A percentile compares a stretch with the other conserved stretches of the same genome.
phyloP scores from a whole-genome alignment of 495 filamentous ascomycete species.

The Umbilicaria muhlenbergii region DNA sequence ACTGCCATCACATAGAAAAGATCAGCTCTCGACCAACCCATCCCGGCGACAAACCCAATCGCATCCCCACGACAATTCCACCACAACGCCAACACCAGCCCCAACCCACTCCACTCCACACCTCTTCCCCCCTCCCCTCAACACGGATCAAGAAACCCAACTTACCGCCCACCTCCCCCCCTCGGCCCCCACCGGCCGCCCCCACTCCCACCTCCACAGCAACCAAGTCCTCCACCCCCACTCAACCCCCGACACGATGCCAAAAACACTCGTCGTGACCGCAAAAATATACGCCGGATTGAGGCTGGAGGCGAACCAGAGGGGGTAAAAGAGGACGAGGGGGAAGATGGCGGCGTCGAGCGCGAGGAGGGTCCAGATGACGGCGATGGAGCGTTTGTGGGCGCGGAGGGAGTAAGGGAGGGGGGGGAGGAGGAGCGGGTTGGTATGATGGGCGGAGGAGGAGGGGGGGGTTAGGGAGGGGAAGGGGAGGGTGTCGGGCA shows the following conservation, averaged over 20 bases:
- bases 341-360: constrained; percentile 39
- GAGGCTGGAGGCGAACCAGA: constrained; percentile 35
- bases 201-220: constrained; percentile 14
- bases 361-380: constrained; percentile 44
- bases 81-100: no score
- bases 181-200: constrained; percentile 5
- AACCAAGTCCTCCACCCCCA: constrained; percentile 26
- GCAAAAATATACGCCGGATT: constrained; percentile 27
- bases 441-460: constrained; percentile 21
- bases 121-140: no score
- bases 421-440: constrained; percentile 16
- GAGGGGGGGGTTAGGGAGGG: constrained; percentile 15
- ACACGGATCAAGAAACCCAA: no score
- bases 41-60: background rate
- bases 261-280: constrained; percentile 39
- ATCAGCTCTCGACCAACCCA: constrained; percentile 2
- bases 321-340: constrained; percentile 37
- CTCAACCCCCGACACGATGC: constrained; percentile 45
- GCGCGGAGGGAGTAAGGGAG: constrained; percentile 39
- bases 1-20: constrained; percentile 16
- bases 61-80: no score
- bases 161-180: background rate
- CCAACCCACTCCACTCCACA: no score
- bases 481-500: no score
- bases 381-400: constrained; percentile 36